Conservation (phyloP, 2,329 filamentous ascomycete genomes). For the Colletotrichum sp. region DNA sequence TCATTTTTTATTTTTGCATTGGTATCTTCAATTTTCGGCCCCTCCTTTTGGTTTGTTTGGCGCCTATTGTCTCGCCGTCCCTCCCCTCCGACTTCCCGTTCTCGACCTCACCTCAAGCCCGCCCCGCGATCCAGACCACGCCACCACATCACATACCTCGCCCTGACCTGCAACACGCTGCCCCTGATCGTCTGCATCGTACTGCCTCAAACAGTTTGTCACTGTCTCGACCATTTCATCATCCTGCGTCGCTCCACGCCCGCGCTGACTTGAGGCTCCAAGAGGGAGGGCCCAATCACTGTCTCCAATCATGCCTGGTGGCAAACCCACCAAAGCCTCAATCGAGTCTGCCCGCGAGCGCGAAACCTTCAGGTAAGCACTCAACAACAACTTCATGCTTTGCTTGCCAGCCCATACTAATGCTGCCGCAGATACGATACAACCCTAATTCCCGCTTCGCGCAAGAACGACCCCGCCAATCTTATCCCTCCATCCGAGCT, state of each 20-base stretch:
- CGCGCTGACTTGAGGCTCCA: neutral
- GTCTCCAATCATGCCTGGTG: neutral
- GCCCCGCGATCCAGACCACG: neutral
- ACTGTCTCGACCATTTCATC: neutral
- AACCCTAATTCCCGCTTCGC: neutral
- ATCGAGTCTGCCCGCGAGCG: constrained; percentile 30
- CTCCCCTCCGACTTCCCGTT: neutral
- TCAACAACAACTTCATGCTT: neutral
- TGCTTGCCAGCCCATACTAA: neutral
- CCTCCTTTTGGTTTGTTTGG: too few species aligned
- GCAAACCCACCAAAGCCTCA: neutral
- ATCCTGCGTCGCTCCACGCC: neutral
- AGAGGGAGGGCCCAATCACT: neutral
- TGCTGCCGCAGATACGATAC: constrained; percentile 11
- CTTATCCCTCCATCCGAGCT: constrained; percentile 27
- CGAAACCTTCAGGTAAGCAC: constrained; percentile 31
- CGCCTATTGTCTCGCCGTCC: too few species aligned
- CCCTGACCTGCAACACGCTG: neutral
- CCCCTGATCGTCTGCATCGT: neutral
- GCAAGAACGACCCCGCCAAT: constrained; percentile 24
- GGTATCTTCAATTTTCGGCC: too few species aligned
- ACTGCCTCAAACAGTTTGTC: neutral
- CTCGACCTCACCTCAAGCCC: neutral
- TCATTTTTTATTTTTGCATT: too few species aligned
- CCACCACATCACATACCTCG: neutral